phyloP scores from a whole-genome alignment of 768 basidiomycete species.

The Suillus bovinus region DNA sequence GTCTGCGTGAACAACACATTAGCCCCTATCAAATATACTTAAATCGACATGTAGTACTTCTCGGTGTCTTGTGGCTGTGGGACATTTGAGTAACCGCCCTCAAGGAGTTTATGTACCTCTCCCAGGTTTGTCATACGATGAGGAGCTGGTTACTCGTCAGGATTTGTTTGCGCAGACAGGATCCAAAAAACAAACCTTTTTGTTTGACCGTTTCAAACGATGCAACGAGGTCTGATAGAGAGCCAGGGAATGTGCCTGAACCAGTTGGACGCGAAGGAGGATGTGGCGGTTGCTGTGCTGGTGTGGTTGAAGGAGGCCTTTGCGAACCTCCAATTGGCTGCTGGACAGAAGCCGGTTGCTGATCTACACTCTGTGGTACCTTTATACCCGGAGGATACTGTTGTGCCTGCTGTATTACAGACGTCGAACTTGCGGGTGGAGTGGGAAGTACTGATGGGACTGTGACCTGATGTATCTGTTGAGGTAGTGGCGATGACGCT shows the following conservation, averaged over 20 bases:
- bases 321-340: slow-evolving; percentile 43
- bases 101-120: slow-evolving; percentile 90
- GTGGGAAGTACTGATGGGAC: slow-evolving; percentile 14
- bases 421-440: slow-evolving; percentile 28
- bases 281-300: slow-evolving; percentile 42
- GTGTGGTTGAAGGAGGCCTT: slow-evolving; percentile 54
- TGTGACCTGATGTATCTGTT: slow-evolving; percentile 43
- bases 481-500: slow-evolving; percentile 49
- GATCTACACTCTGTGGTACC: slow-evolving; percentile 45
- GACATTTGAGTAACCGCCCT: slow-evolving; percentile 84
- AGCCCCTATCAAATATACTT: slow-evolving; percentile 9
- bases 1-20: slow-evolving; percentile 49
- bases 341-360: slow-evolving; percentile 26
- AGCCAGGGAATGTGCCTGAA: slow-evolving; percentile 69
- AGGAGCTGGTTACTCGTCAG: slow-evolving; percentile 46
- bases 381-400: slow-evolving; percentile 75
- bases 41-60: slow-evolving; percentile 62
- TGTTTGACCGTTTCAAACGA: slow-evolving; percentile 97
- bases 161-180: background rate
- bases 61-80: slow-evolving; percentile 96
- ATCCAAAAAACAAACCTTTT: slow-evolving; percentile 63
- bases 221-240: slow-evolving; percentile 87
- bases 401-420: slow-evolving; percentile 38
- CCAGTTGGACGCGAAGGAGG: slow-evolving; percentile 39
- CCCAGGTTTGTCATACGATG: slow-evolving; percentile 85